phyloP scores from a whole-genome alignment of 306 rosid species.

The Glycine soja region DNA sequence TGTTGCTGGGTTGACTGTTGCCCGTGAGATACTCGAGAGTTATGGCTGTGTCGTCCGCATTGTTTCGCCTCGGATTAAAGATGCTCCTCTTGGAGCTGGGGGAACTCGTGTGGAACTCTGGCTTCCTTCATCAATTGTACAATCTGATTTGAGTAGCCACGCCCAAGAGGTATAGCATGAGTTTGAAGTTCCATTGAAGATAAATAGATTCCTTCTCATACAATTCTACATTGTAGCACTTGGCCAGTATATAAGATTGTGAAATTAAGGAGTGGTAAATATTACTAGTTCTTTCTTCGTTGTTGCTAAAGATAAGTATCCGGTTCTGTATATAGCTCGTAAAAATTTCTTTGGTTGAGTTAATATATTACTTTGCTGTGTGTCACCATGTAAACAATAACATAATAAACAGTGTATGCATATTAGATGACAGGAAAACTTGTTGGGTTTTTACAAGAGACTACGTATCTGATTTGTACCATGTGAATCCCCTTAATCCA shows the following conservation, averaged over 20 bases:
- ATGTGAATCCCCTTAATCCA: not conserved
- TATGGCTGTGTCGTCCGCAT: slow-evolving; percentile 92
- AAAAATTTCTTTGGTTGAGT: slow-evolving; percentile 25
- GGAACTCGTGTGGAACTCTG: slow-evolving; percentile 95
- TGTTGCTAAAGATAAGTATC: slow-evolving; percentile 31
- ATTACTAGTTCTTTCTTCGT: slow-evolving; percentile 30
- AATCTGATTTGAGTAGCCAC: slow-evolving; percentile 57
- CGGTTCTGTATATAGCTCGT: slow-evolving; percentile 48
- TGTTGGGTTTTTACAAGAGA: not conserved
- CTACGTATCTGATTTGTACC: slow-evolving; percentile 11
- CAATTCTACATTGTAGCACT: slow-evolving; percentile 10
- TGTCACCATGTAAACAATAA: slow-evolving; percentile 17
- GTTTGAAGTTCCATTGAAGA: slow-evolving; percentile 33
- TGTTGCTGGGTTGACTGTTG: slow-evolving; percentile 90
- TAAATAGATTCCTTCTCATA: slow-evolving; percentile 30
- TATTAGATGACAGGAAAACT: slow-evolving; percentile 3
- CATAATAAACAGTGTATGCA: not conserved
- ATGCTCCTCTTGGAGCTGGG: slow-evolving; percentile 89
- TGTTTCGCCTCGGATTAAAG: slow-evolving; percentile 77
- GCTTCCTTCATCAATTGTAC: slow-evolving; percentile 70
- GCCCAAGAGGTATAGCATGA: slow-evolving; percentile 52
- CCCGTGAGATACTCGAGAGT: slow-evolving; percentile 93
- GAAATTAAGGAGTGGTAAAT: slow-evolving; percentile 41
- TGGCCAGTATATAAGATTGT: slow-evolving; percentile 28
- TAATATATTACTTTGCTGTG: slow-evolving; percentile 23